Evolutionary conservation across 1,284 basidiomycete genomes (phyloP), one percentile per base, ranked within the genome.

Genomic region (Ustilago loliicola): DNA sequence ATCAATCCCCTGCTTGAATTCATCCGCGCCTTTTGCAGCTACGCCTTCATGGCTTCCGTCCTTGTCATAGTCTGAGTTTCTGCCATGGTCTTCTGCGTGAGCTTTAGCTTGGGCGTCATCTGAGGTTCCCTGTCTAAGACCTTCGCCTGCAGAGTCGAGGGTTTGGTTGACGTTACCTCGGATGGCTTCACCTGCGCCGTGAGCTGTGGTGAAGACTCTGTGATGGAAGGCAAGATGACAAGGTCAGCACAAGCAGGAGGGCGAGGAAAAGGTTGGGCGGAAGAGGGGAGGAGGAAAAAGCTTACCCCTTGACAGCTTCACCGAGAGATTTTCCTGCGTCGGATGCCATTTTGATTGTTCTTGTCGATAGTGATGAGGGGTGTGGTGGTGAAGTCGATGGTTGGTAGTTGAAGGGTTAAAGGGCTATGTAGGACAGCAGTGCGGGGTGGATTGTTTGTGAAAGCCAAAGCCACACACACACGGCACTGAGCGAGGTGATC

Each of bases 271-370:
- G 38, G 25, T 13, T 11, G 19, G 27, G n/a, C 4, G 42, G 56
- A 23, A 19, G 17, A 36, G 56, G 21, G 29, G 21, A 32, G 23
- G 27, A 17, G 47, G 52, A n/a, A 25, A 21, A 1, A 3, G 65
- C 77, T 76, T 67, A 83, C 81, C 81, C 81, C 54, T 81, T 81
- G 62, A 83, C 55, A 45, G 67, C 72, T 29, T 76, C 61, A 9
- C 80, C 80, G 51, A 81, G 32, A 9, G 69, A 71, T 55, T 83
- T 56, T 34, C 77, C 77, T 51, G 64, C 48, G 34, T 52, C 42
- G 17, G 42, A n/a, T 59, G 55, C 48, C 59, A 53, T 62, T n/a
- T 13, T 63, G 11, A 5, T 54, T 29, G 38, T 27, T 56, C 10
- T 11, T 38, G 45, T 3, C 21, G 45, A 19, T 40, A 15, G 11